phyloP scores from a whole-genome alignment of 495 filamentous ascomycete genomes.

The Xylaria bambusicola region DNA sequence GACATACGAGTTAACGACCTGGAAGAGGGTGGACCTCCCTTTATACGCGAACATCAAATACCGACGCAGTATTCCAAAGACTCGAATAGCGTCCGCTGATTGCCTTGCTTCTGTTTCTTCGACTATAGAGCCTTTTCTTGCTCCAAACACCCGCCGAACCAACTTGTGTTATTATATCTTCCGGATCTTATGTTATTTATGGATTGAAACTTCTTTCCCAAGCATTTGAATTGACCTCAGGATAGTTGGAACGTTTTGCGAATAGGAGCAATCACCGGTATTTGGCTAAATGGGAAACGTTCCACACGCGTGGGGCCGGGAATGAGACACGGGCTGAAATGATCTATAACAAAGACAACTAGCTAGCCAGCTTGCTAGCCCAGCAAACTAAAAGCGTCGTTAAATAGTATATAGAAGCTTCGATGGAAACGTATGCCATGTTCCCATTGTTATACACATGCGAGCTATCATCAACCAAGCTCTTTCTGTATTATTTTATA shows the following conservation, averaged over 20 bases:
- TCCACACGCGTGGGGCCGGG: conserved; percentile 4
- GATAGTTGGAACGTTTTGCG: conserved; percentile 3
- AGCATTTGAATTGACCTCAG: neutral
- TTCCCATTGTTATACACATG: conserved; percentile 10
- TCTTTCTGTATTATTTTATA: no score
- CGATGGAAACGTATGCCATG: neutral
- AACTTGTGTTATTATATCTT: conserved; percentile 7
- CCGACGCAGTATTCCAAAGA: neutral
- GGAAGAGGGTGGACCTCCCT: neutral
- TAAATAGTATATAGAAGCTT: conserved; percentile 9
- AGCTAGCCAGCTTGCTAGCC: neutral
- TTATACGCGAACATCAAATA: neutral
- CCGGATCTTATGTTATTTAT: neutral
- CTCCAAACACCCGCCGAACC: neutral
- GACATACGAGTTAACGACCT: conserved; percentile 23
- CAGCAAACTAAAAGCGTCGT: neutral
- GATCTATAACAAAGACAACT: conserved; percentile 3
- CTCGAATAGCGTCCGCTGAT: neutral
- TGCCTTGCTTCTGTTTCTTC: neutral
- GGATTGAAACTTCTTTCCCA: neutral
- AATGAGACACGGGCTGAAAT: conserved; percentile 16
- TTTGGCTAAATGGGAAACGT: conserved; percentile 16
- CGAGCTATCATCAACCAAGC: no score
- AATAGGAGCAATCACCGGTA: conserved; percentile 1
- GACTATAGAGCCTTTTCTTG: neutral